These are phyloP conservation scores for Hypomyces perniciosus DNA, from an alignment of 2,329 filamentous ascomycete species.

Conservation along the genomic window DNA sequence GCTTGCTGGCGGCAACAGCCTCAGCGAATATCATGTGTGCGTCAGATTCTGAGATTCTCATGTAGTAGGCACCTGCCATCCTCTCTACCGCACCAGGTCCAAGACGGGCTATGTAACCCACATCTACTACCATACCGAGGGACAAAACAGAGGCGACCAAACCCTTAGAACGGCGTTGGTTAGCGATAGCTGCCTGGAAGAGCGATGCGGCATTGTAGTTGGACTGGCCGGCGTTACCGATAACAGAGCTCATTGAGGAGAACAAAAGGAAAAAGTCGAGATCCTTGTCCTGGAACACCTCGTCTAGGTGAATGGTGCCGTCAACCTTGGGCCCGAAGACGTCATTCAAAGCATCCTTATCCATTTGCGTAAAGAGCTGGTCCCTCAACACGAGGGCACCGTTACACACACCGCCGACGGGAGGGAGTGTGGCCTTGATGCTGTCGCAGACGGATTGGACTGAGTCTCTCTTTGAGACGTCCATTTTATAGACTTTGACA, in stretches of 20 bases:
- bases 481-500: neutral
- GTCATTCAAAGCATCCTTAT: too few relatives aligned
- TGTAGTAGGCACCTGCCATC: too few relatives aligned
- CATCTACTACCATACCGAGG: too few relatives aligned
- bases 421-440: neutral
- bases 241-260: too few relatives aligned
- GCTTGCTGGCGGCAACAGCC: conserved; percentile 18
- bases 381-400: neutral
- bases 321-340: neutral
- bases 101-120: too few relatives aligned
- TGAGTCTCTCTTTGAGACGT: neutral
- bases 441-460: neutral
- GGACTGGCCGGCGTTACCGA: too few relatives aligned
- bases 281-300: neutral
- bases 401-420: neutral
- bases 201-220: too few relatives aligned
- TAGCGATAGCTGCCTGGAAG: too few relatives aligned
- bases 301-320: neutral
- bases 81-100: too few relatives aligned
- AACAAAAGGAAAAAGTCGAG: neutral
- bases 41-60: neutral
- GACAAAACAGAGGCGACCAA: too few relatives aligned
- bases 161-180: too few relatives aligned
- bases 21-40: conserved; percentile 23
- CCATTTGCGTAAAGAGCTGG: neutral